phyloP scores from a whole-genome alignment of 2,329 filamentous ascomycete genomes.

The Aureobasidium sp. region DNA sequence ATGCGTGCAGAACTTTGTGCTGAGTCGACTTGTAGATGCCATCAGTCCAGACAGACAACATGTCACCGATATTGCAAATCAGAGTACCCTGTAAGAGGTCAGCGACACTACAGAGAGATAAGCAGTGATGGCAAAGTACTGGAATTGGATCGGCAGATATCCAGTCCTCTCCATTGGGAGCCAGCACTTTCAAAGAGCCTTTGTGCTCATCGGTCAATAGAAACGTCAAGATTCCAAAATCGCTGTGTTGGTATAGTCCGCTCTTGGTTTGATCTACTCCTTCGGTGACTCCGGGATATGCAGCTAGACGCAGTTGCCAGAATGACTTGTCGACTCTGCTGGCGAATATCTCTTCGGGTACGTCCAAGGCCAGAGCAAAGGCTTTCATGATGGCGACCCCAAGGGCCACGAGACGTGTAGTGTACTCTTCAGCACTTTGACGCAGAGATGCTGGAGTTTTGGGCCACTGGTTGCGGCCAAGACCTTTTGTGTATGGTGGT shows the following conservation, averaged over 20 bases:
- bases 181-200: constrained; percentile 5
- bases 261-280: neutral
- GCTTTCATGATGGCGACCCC: constrained; percentile 6
- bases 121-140: neutral
- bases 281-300: neutral
- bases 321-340: constrained; percentile 7
- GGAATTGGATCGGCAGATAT: neutral
- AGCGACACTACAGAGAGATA: neutral
- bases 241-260: neutral
- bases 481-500: neutral
- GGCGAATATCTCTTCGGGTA: neutral
- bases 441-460: neutral
- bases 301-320: constrained; percentile 8
- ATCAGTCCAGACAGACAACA: constrained; percentile 33
- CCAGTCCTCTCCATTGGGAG: constrained; percentile 4
- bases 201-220: constrained; percentile 4
- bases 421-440: neutral
- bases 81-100: neutral
- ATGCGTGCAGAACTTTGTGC: constrained; percentile 51
- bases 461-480: constrained; percentile 5
- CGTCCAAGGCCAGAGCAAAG: neutral
- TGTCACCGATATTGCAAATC: constrained; percentile 17
- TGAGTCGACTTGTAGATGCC: constrained; percentile 47
- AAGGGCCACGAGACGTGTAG: neutral
- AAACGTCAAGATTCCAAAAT: constrained; percentile 1